These are phyloP conservation scores for Vigna nakashimae DNA, from an alignment of 306 rosid genomes.

Conservation along the genomic window DNA sequence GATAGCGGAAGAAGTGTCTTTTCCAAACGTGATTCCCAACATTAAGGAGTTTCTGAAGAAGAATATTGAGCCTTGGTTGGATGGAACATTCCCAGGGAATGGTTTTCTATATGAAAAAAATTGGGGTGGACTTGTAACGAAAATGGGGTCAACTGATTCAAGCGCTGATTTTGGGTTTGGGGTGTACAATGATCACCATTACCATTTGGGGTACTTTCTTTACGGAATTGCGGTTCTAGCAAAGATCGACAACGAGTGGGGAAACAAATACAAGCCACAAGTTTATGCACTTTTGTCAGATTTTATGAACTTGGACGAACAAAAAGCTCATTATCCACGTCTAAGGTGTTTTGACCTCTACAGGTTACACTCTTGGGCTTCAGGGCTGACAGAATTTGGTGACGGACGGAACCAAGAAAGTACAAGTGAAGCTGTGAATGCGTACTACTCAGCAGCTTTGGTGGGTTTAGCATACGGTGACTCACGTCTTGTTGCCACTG, in stretches of 20 bases:
- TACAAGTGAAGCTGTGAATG: constrained; percentile 88
- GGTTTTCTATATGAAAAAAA: constrained; percentile 74
- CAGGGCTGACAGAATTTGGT: constrained; percentile 76
- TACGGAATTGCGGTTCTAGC: constrained; percentile 85
- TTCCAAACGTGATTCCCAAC: constrained; percentile 56
- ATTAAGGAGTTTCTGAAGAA: constrained; percentile 63
- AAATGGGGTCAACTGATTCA: constrained; percentile 70
- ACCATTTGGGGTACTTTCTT: constrained; percentile 87
- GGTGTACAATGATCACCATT: constrained; percentile 83
- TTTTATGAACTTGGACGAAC: constrained; percentile 65
- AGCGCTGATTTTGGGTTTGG: constrained; percentile 91
- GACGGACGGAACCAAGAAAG: constrained; percentile 94
- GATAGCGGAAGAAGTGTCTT: constrained; percentile 83
- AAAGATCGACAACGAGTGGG: constrained; percentile 82
- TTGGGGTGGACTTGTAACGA: constrained; percentile 85
- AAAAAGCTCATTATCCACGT: constrained; percentile 54
- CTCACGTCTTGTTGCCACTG: constrained; percentile 58
- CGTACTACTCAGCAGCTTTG: constrained; percentile 80
- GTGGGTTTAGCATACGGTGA: constrained; percentile 85
- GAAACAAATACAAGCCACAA: constrained; percentile 69
- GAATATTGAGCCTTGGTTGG: constrained; percentile 84
- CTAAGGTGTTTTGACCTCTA: constrained; percentile 80
- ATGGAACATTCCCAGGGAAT: constrained; percentile 74
- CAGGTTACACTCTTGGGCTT: constrained; percentile 88
- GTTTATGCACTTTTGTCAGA: constrained; percentile 75